Evolutionary conservation across 176 grass and related monocot species (phyloP), one percentile per base, ranked within the genome.

Genomic region (Tillandsia leiboldiana): DNA sequence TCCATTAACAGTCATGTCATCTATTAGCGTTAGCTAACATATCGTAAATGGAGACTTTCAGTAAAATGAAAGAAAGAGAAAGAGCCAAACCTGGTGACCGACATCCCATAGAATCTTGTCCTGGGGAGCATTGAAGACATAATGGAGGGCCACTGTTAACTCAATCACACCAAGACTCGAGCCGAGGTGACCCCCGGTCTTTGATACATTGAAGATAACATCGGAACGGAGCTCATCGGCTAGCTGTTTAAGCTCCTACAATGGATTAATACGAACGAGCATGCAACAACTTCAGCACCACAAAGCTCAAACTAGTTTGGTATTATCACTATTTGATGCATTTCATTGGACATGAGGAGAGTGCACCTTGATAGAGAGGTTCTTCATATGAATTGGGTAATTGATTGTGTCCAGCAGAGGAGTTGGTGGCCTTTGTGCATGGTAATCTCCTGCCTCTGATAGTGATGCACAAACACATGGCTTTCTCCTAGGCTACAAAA

Each of bases 41-140:
- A 42, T 42, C 33, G 33, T 42, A 42, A 42, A 42, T 42, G 33
- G 4, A 42, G 33, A 42, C 33, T 42, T 42, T 6, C 4, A 5
- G 33, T 42, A 42, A 42, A 42, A 42, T 6, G 33, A 42, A 42
- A 2, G 14, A 75, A 29, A 48, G 63, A 51, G 11, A 61, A 66
- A 73, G 50, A 14, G 15, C 15, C 3, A 11, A 84, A 92, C 94
- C 86, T 97, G 94, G 77, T 99, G 94, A 11, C 94, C 94, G 51
- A 99, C 89, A 74, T 99, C 94, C 94, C 94, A 99, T 17, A 99
- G 85, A 50, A 99, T 83, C 77, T 79, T 92, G 80, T 99, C 94
- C 75, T 83, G 81, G 0, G 94, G 94, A 0, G 86, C 78, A 81
- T 93, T 90, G 79, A 99, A 99, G 51, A 99, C 84, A 69, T 92